phyloP scores from a whole-genome alignment of 495 filamentous ascomycete genomes.

The Podospora pseudoanserina region DNA sequence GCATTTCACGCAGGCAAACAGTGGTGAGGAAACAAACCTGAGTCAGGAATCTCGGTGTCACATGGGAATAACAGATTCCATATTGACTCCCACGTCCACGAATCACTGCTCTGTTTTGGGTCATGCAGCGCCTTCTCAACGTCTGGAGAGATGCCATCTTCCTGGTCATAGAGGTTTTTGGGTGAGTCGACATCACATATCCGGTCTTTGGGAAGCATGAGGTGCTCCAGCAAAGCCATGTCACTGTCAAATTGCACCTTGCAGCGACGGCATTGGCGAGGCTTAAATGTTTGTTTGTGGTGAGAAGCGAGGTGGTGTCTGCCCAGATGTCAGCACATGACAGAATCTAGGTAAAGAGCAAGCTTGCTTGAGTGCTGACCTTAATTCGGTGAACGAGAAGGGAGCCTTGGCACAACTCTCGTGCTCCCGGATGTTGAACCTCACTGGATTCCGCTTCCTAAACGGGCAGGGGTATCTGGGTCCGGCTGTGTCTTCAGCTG shows the following conservation, averaged over 20 bases:
- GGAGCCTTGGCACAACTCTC: slow-evolving; percentile 29
- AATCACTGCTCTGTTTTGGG: background rate
- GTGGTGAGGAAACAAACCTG: slow-evolving; percentile 19
- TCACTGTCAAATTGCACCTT: slow-evolving; percentile 16
- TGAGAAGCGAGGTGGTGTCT: slow-evolving; percentile 25
- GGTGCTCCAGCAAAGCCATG: slow-evolving; percentile 12
- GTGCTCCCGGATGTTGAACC: slow-evolving; percentile 37
- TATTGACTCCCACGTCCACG: slow-evolving; percentile 24
- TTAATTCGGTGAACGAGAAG: slow-evolving; percentile 9
- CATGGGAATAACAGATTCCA: slow-evolving; percentile 26
- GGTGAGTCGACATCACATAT: slow-evolving; percentile 24
- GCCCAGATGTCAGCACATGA: background rate
- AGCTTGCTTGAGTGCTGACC: slow-evolving; percentile 26
- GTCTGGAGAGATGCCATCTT: slow-evolving; percentile 26
- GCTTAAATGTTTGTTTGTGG: slow-evolving; percentile 10
- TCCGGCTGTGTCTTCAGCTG: background rate
- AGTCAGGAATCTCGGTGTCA: slow-evolving; percentile 16
- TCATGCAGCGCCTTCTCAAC: slow-evolving; percentile 5
- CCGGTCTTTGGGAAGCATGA: slow-evolving; percentile 25
- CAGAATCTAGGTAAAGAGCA: background rate
- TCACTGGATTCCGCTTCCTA: slow-evolving; percentile 37
- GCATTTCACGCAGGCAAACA: background rate
- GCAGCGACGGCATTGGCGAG: slow-evolving; percentile 28
- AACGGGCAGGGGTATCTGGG: slow-evolving; percentile 32
- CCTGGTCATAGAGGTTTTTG: slow-evolving; percentile 9